Conservation (phyloP, 2,329 filamentous ascomycete genomes). For the Aureobasidium sp. region DNA sequence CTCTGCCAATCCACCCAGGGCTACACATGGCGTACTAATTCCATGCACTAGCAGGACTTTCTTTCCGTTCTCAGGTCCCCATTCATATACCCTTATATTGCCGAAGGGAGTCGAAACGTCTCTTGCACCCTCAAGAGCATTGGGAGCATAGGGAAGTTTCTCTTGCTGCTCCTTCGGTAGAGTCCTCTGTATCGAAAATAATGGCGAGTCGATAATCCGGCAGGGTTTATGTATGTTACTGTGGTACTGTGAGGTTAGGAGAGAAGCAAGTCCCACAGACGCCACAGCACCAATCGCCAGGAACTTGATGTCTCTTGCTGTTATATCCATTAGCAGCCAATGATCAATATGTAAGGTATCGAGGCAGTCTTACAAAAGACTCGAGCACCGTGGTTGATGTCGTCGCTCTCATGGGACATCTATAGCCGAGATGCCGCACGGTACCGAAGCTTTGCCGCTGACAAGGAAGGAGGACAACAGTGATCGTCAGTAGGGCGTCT, state of each 20-base stretch:
- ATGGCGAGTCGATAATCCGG: conserved; percentile 1
- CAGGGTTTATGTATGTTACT: neutral
- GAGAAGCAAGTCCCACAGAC: neutral
- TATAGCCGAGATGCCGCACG: neutral
- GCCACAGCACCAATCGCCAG: neutral
- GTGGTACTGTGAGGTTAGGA: neutral
- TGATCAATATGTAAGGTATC: neutral
- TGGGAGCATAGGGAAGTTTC: conserved; percentile 53
- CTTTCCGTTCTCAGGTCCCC: conserved; percentile 61
- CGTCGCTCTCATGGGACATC: neutral
- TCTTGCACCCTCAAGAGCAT: conserved; percentile 60
- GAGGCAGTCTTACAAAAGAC: too few species aligned
- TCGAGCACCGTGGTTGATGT: neutral
- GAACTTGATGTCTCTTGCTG: neutral
- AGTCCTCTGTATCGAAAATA: neutral
- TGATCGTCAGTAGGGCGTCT: conserved; percentile 1
- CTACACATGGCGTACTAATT: conserved; percentile 68
- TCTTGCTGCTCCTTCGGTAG: conserved; percentile 14
- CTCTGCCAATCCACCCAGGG: conserved; percentile 58
- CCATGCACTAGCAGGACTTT: conserved; percentile 73
- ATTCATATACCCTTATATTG: conserved; percentile 67
- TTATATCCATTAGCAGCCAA: neutral
- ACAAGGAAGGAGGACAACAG: conserved; percentile 9
- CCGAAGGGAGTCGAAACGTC: conserved; percentile 65
- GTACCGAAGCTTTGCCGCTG: conserved; percentile 1